phyloP scores from a whole-genome alignment of 2,329 filamentous ascomycete genomes.

The Biscogniauxia mediterranea region DNA sequence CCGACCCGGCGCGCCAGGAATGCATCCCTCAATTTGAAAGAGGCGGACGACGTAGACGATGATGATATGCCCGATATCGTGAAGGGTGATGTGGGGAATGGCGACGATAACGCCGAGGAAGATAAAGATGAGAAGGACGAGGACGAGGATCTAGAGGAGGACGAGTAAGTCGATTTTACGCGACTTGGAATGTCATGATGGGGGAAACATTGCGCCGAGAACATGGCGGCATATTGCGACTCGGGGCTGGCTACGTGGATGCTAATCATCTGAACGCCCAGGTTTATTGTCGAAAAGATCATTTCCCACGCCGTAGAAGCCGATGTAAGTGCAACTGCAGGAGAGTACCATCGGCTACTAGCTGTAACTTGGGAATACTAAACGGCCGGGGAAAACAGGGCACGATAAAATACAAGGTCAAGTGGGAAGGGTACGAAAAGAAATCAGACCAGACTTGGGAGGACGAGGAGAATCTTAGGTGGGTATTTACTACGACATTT shows the following conservation, averaged over 20 bases:
- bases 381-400: conserved; percentile 38
- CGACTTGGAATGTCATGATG: too few relatives aligned
- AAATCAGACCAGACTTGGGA: conserved; percentile 76
- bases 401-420: conserved; percentile 64
- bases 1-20: conserved; percentile 16
- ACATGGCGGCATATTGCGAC: not conserved
- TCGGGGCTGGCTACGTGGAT: not conserved
- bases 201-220: too few relatives aligned
- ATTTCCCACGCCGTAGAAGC: conserved; percentile 61
- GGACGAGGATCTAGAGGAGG: conserved; percentile 32
- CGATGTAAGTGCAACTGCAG: conserved; percentile 40
- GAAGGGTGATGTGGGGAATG: conserved; percentile 16
- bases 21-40: conserved; percentile 3
- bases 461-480: conserved; percentile 68
- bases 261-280: conserved; percentile 31
- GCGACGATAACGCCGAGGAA: conserved; percentile 31
- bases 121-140: conserved; percentile 36
- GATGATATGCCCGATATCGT: conserved; percentile 24
- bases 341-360: not conserved
- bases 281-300: conserved; percentile 75
- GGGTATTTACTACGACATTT: conserved; percentile 22
- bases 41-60: conserved; percentile 23
- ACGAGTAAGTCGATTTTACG: conserved; percentile 24
- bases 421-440: conserved; percentile 77
- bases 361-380: not conserved